Evolutionary conservation across 2,329 filamentous ascomycete genomes (phyloP), one percentile per base, ranked within the genome.

Genomic region (Monilinia vaccinii-corymbosi): DNA sequence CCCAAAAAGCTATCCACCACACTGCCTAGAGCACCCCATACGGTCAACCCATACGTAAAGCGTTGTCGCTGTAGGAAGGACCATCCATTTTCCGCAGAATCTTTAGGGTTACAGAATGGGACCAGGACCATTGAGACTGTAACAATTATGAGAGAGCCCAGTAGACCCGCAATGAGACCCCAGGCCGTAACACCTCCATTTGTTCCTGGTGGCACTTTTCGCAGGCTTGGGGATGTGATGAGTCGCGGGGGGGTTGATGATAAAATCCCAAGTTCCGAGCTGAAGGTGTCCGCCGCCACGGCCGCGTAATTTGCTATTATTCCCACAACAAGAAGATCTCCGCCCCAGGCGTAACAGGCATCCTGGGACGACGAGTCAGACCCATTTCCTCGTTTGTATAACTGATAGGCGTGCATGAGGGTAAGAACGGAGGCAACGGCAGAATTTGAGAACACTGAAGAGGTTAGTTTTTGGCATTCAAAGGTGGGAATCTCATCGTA

Each of bases 261-360:
- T 14, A 99, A 79, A 60, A 99, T 99, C 16, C 94, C 94, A 23
- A 99, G 84, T 76, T 99, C 94, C 13, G 91, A 96, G 60, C 89
- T 92, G 72, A 97, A 94, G 0, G 94, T 99, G 73, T 99, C 94
- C 53, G 93, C 90, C 23, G 91, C 85, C 11, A 96, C 91, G 52
- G 90, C 89, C 31, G 91, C 93, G 70, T 99, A 99, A 75, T 96
- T 93, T 46, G 84, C 83, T 65, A 88, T 82, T 65, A 88, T 85
- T 14, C 85, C 85, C 23, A 87, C 70, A 13, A 86, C 76, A 4
- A 87, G 76, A 6, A 87, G 72, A 68, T 87, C 84, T 40, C 84
- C 85, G 52, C 77, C 77, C 81, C 81, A 85, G 0, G 78, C 74
- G 69, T 77, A 86, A 73, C 83, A 86, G 34, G 65, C 36, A 23